Base-by-base conservation (phyloP, 345 rosid genomes). In the Salix koriyanagi region DNA sequence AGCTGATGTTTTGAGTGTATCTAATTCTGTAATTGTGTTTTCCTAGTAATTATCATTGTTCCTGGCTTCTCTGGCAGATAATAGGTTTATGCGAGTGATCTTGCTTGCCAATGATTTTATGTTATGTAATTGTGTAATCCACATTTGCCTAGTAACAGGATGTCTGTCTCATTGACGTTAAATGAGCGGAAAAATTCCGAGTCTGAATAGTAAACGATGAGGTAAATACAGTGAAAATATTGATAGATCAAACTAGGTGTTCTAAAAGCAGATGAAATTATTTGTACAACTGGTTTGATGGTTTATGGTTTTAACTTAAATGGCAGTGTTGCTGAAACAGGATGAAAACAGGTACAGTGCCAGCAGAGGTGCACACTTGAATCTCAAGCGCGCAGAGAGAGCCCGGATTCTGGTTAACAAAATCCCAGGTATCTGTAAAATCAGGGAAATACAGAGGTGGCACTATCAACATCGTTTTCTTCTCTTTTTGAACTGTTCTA, bases 341-440 rank as follows among this genome's bases (percentile, higher is more conserved):
- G 99, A 96, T 80, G 97, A 96, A 72, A 96, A 96, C 86, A 89
- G 97, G 90, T 96, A 96, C 69, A 94, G 88, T 75, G 94, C 98
- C 25, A 92, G 99, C 83, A 87, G 97, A 86, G 99, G 99, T 25
- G 97, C 99, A 3, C 99, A 96, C 74, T 86, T 94, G 82, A 96
- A 96, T 86, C 99, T 96, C 87, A 96, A 96, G 90, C 97, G 98
- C 37, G 99, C 99, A 39, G 98, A 96, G 80, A 94, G 91, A 81
- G 97, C 98, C 52, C 85, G 99, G 61, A 79, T 92, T 80, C 80
- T 96, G 81, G 99, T 96, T 61, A 96, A 90, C 90, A 94, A 92
- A 89, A 96, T 96, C 83, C 97, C 99, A 70, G 96, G 98, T 93
- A 91, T 68, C 79, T 75, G 54, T 79, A 54, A 66, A 76, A 64